These are phyloP conservation scores for Neocallimastix lanati DNA, from an alignment of 192 early-diverging fungal genomes.

Conservation along the genomic window DNA sequence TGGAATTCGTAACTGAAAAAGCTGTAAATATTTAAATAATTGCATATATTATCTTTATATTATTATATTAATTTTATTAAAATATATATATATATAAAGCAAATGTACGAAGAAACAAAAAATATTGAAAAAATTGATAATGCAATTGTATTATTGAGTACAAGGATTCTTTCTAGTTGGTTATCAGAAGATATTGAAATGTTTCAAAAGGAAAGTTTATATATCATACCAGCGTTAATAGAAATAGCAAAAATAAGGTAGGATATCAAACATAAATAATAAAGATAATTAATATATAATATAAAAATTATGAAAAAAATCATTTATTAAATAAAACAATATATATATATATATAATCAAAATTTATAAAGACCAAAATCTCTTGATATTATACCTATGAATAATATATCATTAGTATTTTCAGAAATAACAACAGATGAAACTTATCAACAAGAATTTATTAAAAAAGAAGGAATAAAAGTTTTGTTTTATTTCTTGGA, in stretches of 20 bases:
- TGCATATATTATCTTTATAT: no score
- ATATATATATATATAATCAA: no score
- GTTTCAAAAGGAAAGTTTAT: not conserved
- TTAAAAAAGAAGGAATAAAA: not conserved
- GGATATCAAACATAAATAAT: not conserved
- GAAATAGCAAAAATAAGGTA: not conserved
- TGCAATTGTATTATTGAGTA: not conserved
- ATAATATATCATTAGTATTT: not conserved
- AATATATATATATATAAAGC: not conserved
- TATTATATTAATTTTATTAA: no score
- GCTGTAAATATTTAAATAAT: not conserved
- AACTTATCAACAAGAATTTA: not conserved
- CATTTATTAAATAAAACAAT: no score
- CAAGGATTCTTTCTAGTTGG: not conserved
- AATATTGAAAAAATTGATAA: not conserved
- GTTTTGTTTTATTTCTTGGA: not conserved
- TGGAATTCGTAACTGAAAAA: not conserved
- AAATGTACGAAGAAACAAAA: not conserved
- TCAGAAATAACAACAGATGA: not conserved
- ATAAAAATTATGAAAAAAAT: no score
- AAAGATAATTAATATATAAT: no score
- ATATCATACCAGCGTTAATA: not conserved
- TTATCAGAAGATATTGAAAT: not conserved
- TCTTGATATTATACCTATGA: not conserved
- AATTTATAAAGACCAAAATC: not conserved